phyloP scores from a whole-genome alignment of 2,329 filamentous ascomycete species.

The Rasamsonia emersonii region DNA sequence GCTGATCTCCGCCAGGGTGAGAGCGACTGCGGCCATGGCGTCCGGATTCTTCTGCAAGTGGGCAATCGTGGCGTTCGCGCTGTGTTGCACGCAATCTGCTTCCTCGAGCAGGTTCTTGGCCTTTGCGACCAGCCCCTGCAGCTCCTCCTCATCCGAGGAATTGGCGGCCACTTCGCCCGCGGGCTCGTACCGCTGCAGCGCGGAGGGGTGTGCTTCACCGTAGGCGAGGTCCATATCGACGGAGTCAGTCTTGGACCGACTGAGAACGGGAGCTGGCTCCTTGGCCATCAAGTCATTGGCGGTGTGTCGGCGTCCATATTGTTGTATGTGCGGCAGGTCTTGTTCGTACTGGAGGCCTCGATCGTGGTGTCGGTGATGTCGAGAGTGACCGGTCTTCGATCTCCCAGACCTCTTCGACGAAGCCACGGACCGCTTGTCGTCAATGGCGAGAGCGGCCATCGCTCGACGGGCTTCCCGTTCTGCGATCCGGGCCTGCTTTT shows the following conservation, averaged over 20 bases:
- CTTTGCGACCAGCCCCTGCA: slow-evolving; percentile 61
- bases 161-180: slow-evolving; percentile 29
- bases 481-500: slow-evolving; percentile 52
- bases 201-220: slow-evolving; percentile 66
- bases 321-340: slow-evolving; percentile 10
- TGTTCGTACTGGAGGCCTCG: slow-evolving; percentile 7
- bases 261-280: slow-evolving; percentile 16
- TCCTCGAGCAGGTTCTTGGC: slow-evolving; percentile 76
- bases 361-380: slow-evolving; percentile 19
- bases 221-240: slow-evolving; percentile 92
- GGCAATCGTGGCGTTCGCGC: slow-evolving; percentile 71
- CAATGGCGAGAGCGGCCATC: slow-evolving; percentile 42
- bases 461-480: slow-evolving; percentile 11
- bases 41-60: slow-evolving; percentile 77
- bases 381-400: slow-evolving; percentile 19
- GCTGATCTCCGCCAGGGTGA: slow-evolving; percentile 86
- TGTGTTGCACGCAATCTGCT: slow-evolving; percentile 79
- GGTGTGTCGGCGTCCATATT: slow-evolving; percentile 31
- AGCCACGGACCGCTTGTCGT: slow-evolving; percentile 38
- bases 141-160: slow-evolving; percentile 45
- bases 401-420: slow-evolving; percentile 34
- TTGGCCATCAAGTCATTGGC: slow-evolving; percentile 24
- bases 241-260: slow-evolving; percentile 24
- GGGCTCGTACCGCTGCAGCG: slow-evolving; percentile 37
- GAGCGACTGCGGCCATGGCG: slow-evolving; percentile 83